These are phyloP conservation scores for Shiraia sp. DNA, from an alignment of 2,329 filamentous ascomycete species.

Conservation along the genomic window DNA sequence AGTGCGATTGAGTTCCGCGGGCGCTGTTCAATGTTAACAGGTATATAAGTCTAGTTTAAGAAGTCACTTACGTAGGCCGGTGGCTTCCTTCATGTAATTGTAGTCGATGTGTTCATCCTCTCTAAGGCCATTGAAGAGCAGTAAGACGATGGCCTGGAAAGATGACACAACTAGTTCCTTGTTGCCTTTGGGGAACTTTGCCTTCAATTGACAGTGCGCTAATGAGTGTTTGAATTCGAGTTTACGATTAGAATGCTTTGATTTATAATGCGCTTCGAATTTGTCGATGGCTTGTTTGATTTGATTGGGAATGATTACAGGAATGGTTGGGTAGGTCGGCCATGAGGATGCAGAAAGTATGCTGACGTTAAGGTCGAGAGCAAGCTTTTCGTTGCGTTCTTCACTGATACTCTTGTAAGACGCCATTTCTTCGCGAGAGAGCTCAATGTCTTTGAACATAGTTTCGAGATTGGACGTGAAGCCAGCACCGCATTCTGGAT, in stretches of 20 bases:
- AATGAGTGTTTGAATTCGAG: conserved; percentile 91
- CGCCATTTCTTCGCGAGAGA: conserved; percentile 90
- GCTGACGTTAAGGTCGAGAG: conserved; percentile 79
- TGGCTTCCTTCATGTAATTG: conserved; percentile 72
- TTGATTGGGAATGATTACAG: conserved; percentile 73
- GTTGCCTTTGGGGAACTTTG: conserved; percentile 73
- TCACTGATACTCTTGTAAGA: conserved; percentile 75
- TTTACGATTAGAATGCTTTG: conserved; percentile 84
- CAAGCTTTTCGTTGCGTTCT: conserved; percentile 59
- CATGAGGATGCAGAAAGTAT: conserved; percentile 90
- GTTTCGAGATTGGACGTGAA: conserved; percentile 98
- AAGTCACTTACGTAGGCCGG: conserved; percentile 65
- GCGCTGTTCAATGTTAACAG: conserved; percentile 52
- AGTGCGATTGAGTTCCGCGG: conserved; percentile 81
- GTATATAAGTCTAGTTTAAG: not conserved
- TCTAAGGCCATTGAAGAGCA: conserved; percentile 80
- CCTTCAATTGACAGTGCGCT: conserved; percentile 86
- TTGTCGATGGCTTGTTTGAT: conserved; percentile 76
- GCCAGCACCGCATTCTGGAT: conserved; percentile 79
- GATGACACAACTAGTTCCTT: conserved; percentile 92
- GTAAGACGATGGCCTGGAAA: conserved; percentile 87
- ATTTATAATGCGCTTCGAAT: conserved; percentile 85
- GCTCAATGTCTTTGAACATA: conserved; percentile 98
- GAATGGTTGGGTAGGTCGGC: conserved; percentile 84
- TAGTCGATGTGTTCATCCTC: conserved; percentile 71